phyloP scores from a whole-genome alignment of 2,329 filamentous ascomycete genomes.

The Aspergillus ibericus region DNA sequence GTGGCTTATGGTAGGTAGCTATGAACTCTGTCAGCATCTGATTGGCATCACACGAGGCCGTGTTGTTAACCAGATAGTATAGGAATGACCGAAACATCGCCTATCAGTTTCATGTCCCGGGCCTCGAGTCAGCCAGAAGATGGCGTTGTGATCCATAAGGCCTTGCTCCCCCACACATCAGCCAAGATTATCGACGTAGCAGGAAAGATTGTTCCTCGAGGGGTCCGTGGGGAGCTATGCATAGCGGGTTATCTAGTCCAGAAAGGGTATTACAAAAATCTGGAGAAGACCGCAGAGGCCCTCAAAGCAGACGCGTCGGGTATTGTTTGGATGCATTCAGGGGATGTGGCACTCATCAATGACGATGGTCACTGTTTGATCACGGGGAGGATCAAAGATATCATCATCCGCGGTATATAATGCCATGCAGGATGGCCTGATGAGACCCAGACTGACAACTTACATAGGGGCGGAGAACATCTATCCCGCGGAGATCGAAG shows the following conservation, averaged over 20 bases:
- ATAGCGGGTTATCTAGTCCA: conserved; percentile 70
- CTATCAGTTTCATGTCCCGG: not conserved
- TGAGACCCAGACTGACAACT: too few species aligned
- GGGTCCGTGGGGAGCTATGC: conserved; percentile 67
- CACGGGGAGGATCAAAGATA: conserved; percentile 73
- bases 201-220: conserved; percentile 56
- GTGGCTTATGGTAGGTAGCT: too few species aligned
- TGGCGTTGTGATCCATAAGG: not conserved
- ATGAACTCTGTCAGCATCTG: too few species aligned
- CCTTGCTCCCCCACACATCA: not conserved
- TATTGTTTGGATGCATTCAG: conserved; percentile 62
- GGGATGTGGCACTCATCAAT: conserved; percentile 54
- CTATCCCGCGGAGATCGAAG: conserved; percentile 69
- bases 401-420: conserved; percentile 64
- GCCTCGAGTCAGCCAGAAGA: not conserved
- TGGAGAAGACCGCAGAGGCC: conserved; percentile 60
- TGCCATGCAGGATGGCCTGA: conserved; percentile 36
- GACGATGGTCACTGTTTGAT: conserved; percentile 64
- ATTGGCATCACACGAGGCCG: too few species aligned
- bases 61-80: not conserved
- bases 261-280: conserved; percentile 43
- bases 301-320: conserved; percentile 60
- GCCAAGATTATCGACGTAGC: conserved; percentile 68
- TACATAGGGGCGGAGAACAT: conserved; percentile 57
- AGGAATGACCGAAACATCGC: conserved; percentile 25